These are phyloP conservation scores for Moniliella sp. DNA, from an alignment of 1,284 basidiomycete species.

Conservation along the genomic window DNA sequence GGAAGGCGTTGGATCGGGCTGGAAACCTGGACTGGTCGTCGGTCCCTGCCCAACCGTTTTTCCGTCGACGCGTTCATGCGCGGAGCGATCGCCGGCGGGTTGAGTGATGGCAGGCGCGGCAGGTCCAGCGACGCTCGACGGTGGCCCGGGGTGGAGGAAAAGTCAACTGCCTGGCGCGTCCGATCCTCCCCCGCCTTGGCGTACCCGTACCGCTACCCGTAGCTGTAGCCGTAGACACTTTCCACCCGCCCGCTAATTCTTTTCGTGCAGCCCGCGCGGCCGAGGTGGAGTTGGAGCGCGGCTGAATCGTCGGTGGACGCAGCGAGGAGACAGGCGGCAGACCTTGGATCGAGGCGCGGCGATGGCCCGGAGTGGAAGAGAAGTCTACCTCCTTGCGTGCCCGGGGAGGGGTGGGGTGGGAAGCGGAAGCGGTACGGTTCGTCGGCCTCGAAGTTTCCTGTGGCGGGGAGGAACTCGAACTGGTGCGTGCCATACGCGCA, in stretches of 20 bases:
- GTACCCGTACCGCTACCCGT: neutral
- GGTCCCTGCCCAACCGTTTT: too few relatives aligned
- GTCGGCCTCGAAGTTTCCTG: too few relatives aligned
- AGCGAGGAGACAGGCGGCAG: conserved; percentile 8
- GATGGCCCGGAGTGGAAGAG: conserved; percentile 12
- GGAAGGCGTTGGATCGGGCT: too few relatives aligned
- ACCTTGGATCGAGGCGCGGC: conserved; percentile 4
- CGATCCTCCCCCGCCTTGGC: neutral
- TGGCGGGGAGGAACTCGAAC: too few relatives aligned
- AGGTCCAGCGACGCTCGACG: neutral
- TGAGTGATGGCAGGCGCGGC: neutral
- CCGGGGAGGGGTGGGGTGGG: too few relatives aligned
- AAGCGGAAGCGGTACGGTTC: too few relatives aligned
- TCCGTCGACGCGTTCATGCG: too few relatives aligned
- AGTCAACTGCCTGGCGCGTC: conserved; percentile 1
- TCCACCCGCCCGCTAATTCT: neutral
- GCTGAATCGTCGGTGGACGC: conserved; percentile 6
- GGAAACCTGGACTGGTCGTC: too few relatives aligned
- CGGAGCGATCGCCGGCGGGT: neutral
- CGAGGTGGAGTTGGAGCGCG: conserved; percentile 6
- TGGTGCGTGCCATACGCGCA: too few relatives aligned
- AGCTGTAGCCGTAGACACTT: neutral
- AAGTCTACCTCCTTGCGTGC: conserved; percentile 7
- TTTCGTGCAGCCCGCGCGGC: neutral
- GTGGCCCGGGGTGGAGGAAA: conserved; percentile 3